phyloP scores from a whole-genome alignment of 1,139 yeast species.

The Lodderomyces margitis region DNA sequence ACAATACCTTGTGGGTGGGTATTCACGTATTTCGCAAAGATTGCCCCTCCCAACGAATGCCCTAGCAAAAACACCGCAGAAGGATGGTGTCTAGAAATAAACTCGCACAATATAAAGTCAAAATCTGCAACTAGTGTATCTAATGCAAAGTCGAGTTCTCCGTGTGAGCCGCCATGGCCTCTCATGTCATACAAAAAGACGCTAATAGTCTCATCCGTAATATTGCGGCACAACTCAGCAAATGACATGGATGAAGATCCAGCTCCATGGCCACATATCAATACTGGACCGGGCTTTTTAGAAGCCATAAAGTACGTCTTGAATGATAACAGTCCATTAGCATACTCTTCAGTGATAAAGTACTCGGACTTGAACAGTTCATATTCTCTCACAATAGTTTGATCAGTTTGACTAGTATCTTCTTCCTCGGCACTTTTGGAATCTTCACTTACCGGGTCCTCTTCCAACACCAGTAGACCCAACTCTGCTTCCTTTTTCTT shows the following conservation, averaged over 20 bases:
- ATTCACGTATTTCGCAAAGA: slow-evolving; percentile 51
- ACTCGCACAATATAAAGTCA: slow-evolving; percentile 39
- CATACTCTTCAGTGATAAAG: slow-evolving; percentile 16
- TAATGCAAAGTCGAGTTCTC: slow-evolving; percentile 44
- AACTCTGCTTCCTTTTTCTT: slow-evolving; percentile 36
- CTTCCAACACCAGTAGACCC: slow-evolving; percentile 33
- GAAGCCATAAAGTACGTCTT: slow-evolving; percentile 66
- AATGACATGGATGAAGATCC: slow-evolving; percentile 86
- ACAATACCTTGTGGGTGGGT: slow-evolving; percentile 20
- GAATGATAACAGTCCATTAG: slow-evolving; percentile 25
- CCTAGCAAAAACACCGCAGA: slow-evolving; percentile 59
- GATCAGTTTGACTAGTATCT: slow-evolving; percentile 2
- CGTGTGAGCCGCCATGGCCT: slow-evolving; percentile 65
- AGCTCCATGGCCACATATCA: slow-evolving; percentile 89
- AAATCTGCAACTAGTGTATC: slow-evolving; percentile 59
- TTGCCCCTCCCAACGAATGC: slow-evolving; percentile 91
- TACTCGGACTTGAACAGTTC: slow-evolving; percentile 9
- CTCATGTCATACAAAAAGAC: slow-evolving; percentile 73
- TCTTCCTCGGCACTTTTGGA: background rate
- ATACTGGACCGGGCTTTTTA: slow-evolving; percentile 46
- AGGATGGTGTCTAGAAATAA: slow-evolving; percentile 24
- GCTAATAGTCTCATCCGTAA: slow-evolving; percentile 36
- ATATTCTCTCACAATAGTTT: background rate
- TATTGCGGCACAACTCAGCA: slow-evolving; percentile 47
- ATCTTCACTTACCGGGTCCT: slow-evolving; percentile 18